Conservation (phyloP, 495 filamentous ascomycete species). For the Podospora appendiculata region DNA sequence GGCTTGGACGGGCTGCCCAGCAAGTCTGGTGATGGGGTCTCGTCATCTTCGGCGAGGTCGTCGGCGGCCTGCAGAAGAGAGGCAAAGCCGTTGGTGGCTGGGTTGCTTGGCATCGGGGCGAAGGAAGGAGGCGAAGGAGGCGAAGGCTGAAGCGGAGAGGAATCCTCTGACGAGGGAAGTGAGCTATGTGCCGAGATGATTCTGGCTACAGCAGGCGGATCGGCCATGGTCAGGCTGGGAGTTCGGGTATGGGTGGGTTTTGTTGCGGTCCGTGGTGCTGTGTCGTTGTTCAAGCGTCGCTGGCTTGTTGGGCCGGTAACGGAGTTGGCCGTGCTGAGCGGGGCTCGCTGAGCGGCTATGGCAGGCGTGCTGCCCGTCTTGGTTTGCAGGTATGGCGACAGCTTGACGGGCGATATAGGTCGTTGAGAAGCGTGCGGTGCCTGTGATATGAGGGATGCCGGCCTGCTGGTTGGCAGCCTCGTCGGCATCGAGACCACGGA, state of each 20-base stretch:
- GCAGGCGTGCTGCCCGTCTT: slow-evolving; percentile 9
- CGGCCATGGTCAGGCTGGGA: slow-evolving; percentile 19
- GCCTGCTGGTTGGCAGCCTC: slow-evolving; percentile 22
- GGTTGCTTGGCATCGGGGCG: slow-evolving; percentile 5
- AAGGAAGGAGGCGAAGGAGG: slow-evolving; percentile 6
- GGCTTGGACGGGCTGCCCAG: slow-evolving; percentile 46
- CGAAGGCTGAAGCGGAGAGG: slow-evolving; percentile 9
- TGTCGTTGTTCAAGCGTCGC: slow-evolving; percentile 1
- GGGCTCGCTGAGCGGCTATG: slow-evolving; percentile 13
- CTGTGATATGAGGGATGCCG: slow-evolving; percentile 13
- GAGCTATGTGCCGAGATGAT: slow-evolving; percentile 13
- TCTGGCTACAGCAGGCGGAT: slow-evolving; percentile 16
- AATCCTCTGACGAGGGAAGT: slow-evolving; percentile 14
- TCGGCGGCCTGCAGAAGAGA: slow-evolving; percentile 43
- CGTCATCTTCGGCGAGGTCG: slow-evolving; percentile 29
- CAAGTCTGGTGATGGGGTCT: slow-evolving; percentile 18
- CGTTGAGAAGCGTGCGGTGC: slow-evolving; percentile 22
- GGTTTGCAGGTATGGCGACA: slow-evolving; percentile 19
- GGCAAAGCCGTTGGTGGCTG: slow-evolving; percentile 23
- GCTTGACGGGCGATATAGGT: slow-evolving; percentile 36
- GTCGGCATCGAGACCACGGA: slow-evolving; percentile 36
- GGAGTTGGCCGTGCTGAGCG: slow-evolving; percentile 3
- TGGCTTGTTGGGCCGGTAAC: slow-evolving; percentile 1
- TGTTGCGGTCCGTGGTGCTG: slow-evolving; percentile 1
- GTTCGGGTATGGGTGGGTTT: slow-evolving; percentile 12